phyloP scores from a whole-genome alignment of 306 rosid species.

The Pyrus pyrifolia region DNA sequence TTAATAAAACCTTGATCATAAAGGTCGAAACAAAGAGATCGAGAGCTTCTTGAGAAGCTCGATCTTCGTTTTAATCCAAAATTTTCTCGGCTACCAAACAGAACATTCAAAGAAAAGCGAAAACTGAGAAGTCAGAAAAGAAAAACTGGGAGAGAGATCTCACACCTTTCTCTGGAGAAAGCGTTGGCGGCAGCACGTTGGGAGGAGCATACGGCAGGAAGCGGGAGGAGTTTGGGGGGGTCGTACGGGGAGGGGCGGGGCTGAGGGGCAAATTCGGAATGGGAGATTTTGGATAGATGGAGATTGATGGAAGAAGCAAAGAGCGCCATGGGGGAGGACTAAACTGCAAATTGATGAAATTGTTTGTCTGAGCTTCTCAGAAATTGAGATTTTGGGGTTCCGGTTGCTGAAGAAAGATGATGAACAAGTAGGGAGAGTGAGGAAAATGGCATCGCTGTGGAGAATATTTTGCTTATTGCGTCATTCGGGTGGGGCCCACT shows the following conservation, averaged over 20 bases:
- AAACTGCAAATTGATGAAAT: background rate
- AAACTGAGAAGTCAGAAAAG: no score
- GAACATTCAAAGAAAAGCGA: background rate
- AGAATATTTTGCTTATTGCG: background rate
- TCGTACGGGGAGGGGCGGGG: conserved; percentile 13
- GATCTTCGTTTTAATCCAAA: background rate
- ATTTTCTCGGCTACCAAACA: conserved; percentile 7
- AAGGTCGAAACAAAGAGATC: background rate
- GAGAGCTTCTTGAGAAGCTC: background rate
- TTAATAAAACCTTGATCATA: background rate
- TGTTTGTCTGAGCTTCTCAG: background rate
- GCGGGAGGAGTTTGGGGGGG: conserved; percentile 9
- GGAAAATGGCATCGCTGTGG: background rate
- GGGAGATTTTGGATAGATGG: conserved; percentile 24
- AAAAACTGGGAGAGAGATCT: background rate
- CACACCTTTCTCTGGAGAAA: conserved; percentile 31
- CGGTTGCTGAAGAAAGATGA: background rate
- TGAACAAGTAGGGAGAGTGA: background rate
- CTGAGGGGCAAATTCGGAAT: conserved; percentile 26
- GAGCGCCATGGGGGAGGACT: conserved; percentile 39
- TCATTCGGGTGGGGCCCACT: background rate
- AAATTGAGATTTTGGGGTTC: background rate
- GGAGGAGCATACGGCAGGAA: background rate
- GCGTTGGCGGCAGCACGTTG: conserved; percentile 3
- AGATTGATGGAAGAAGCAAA: conserved; percentile 39